Percentiles rank a stretch among this genome's conserved stretches.
Conservation (phyloP, 2,329 filamentous ascomycete genomes). For the Lecanicillium sp. region DNA sequence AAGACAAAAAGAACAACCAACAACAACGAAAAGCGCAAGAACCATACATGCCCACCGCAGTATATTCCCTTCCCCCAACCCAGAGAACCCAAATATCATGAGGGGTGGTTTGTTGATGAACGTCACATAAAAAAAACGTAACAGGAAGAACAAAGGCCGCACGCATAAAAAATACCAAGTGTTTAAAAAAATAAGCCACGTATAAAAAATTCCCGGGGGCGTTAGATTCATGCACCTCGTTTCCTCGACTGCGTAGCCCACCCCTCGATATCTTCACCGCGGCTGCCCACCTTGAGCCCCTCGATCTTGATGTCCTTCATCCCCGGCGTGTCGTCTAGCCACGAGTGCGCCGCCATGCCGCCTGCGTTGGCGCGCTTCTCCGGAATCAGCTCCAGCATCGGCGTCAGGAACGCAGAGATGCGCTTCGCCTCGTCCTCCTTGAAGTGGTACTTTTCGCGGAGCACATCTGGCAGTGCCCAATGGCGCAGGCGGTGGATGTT, state of each 20-base stretch:
- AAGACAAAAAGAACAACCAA: too few relatives aligned
- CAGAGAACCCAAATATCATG: too few relatives aligned
- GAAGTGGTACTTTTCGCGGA: conserved; percentile 96
- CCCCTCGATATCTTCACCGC: conserved; percentile 87
- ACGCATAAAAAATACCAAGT: not conserved
- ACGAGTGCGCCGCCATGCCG: conserved; percentile 81
- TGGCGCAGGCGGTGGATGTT: conserved; percentile 96
- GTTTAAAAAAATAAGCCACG: not conserved
- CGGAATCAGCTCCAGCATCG: conserved; percentile 85
- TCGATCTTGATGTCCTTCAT: conserved; percentile 77
- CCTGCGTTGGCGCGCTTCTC: conserved; percentile 90
- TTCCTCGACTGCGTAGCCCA: conserved; percentile 88
- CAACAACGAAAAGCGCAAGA: too few relatives aligned
- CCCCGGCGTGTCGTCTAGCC: conserved; percentile 77
- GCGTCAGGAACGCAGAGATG: conserved; percentile 73
- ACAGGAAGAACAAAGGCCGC: conserved; percentile 1
- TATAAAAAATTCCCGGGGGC: too few relatives aligned
- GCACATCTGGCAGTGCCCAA: conserved; percentile 88
- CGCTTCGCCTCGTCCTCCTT: conserved; percentile 70
- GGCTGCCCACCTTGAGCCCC: conserved; percentile 67
- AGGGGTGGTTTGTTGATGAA: too few relatives aligned
- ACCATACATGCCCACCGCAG: too few relatives aligned
- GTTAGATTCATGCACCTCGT: conserved; percentile 41
- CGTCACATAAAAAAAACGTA: too few relatives aligned
- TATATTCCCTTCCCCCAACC: too few relatives aligned